phyloP scores from a whole-genome alignment of 305 asterid genomes.

The Fraxinus sp. region DNA sequence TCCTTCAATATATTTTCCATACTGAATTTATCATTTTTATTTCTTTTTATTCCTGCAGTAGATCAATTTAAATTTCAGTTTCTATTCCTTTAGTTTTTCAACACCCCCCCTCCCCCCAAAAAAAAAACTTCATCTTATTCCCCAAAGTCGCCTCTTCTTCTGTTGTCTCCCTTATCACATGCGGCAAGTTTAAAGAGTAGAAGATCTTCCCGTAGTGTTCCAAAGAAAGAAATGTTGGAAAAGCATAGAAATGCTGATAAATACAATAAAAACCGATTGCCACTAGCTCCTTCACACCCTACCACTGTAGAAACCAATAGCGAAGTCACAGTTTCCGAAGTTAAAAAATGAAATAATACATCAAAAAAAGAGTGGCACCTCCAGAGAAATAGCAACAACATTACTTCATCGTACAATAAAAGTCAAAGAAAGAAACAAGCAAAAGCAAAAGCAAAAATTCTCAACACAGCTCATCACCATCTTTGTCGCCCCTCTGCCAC shows the following conservation, averaged over 20 bases:
- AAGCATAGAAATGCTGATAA: constrained; percentile 32
- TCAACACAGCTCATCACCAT: constrained; percentile 35
- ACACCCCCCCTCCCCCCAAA: no score
- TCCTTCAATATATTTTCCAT: no score
- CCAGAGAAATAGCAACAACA: constrained; percentile 65
- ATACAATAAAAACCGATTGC: constrained; percentile 24
- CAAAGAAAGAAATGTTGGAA: constrained; percentile 40
- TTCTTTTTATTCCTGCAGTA: no score
- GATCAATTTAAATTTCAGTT: no score
- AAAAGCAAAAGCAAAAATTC: constrained; percentile 42
- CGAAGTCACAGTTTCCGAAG: constrained; percentile 25
- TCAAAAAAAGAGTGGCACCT: constrained; percentile 52
- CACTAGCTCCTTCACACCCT: constrained; percentile 32
- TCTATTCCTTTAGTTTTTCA: no score
- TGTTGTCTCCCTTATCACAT: constrained; percentile 33
- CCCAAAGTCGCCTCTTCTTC: constrained; percentile 34
- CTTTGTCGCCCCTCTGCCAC: constrained; percentile 59
- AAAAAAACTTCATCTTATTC: no score
- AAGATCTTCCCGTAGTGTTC: constrained; percentile 54
- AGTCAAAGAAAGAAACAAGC: constrained; percentile 54
- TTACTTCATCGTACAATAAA: constrained; percentile 61
- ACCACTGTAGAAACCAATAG: constrained; percentile 19
- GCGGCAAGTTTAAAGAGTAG: constrained; percentile 42
- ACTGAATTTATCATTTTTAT: no score
- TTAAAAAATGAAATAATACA: constrained; percentile 31